These are phyloP conservation scores for Psilocybe sp. DNA, from an alignment of 768 basidiomycete species.

Conservation along the genomic window DNA sequence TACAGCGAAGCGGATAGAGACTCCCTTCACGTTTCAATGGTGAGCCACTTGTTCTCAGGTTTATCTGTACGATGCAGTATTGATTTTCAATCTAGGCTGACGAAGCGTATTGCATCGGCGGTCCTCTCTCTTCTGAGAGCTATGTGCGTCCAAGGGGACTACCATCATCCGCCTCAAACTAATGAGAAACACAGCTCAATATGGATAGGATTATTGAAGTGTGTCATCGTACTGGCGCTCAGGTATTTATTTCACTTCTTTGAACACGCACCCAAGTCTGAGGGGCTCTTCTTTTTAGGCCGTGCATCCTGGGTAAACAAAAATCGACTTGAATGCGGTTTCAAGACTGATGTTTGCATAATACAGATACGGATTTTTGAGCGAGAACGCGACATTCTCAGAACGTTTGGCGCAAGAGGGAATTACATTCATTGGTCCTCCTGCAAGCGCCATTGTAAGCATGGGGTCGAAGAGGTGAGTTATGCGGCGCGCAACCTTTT, in stretches of 20 bases:
- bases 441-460: conserved; percentile 80
- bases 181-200: conserved; percentile 50
- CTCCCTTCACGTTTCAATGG: conserved; percentile 80
- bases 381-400: conserved; percentile 87
- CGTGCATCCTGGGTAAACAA: conserved; percentile 80
- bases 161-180: background rate
- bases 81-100: conserved; percentile 49
- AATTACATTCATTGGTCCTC: conserved; percentile 89
- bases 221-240: conserved; percentile 78
- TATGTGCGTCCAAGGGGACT: conserved; percentile 57
- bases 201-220: conserved; percentile 88
- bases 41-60: conserved; percentile 26
- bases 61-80: background rate
- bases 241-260: conserved; percentile 46
- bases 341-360: conserved; percentile 3
- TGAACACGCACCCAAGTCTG: background rate
- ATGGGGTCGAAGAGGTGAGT: conserved; percentile 90
- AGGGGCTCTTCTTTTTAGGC: conserved; percentile 48
- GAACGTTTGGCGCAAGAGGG: conserved; percentile 71
- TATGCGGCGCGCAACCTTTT: background rate
- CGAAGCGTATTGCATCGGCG: conserved; percentile 90
- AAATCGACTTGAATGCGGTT: background rate
- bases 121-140: conserved; percentile 84
- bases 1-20: conserved; percentile 85
- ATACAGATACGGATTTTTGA: conserved; percentile 81